Evolutionary conservation across 805 yeast species (phyloP), one percentile per base, ranked within the genome.

Genomic region (Saccharomycopsis guyanensis): DNA sequence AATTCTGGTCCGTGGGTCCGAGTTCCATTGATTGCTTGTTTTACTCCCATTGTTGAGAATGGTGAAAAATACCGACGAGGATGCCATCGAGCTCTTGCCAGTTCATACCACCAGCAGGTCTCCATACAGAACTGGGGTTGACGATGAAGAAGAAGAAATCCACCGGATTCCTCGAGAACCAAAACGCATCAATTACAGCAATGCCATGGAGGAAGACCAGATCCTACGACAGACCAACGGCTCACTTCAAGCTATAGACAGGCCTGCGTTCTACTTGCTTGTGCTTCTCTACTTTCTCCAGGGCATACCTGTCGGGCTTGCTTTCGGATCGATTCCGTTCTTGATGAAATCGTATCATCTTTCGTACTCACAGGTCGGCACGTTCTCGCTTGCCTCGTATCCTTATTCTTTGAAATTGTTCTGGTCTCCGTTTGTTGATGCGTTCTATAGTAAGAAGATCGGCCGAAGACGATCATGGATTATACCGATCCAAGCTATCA

Each of bases 381-480:
- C 89, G 2, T 93, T 93, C 61, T 78, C 95, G 2, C 68, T 93
- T 53, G 97, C 97, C 0, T 80, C 96, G 2, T 93, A 93, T 59
- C 98, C 98, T 1, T 93, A 93, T 65, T 85, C 96, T 6, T 66
- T 93, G 54, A 93, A 93, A 62, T 72, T 93, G 47, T 64, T 91
- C 39, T 93, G 98, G 97, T 85, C 96, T 12, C 98, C 98, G 0
- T 74, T 93, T 15, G 97, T 93, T 7, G 98, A 93, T 61, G 89
- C 97, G 1, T 61, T 86, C 16, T 93, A 82, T 59, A 72, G 71
- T 50, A 69, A 69, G 22, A 68, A 63, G 39, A 55, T 85, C 29
- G 98, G 98, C 3, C 75, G 97, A 46, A 70, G 98, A 56, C 73
- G 87, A 57, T 78, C 91, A 8, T 93, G 98, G 98, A 89, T 93